Percentiles rank a stretch among this genome's conserved stretches.
Evolutionary conservation across 2,329 filamentous ascomycete species (phyloP).

Genomic region (Penicillium sp.): DNA sequence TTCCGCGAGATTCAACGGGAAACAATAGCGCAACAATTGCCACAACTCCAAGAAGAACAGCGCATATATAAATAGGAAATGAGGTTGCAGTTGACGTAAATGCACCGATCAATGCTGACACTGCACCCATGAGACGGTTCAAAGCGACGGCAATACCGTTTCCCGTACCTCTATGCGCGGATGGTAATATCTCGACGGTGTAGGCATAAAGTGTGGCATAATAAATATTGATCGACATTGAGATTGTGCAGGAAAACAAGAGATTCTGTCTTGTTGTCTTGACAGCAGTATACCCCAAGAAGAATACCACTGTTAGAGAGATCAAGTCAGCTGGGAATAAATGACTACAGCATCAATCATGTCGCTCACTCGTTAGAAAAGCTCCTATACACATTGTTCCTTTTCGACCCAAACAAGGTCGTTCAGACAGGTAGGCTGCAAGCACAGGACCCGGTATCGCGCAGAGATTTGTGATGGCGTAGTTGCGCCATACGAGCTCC

Average conservation of each 20-base stretch:
- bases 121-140: conserved; percentile 22
- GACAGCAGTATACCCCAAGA: conserved; percentile 68
- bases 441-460: conserved; percentile 64
- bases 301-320: conserved; percentile 51
- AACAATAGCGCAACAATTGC: conserved; percentile 15
- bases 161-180: conserved; percentile 23
- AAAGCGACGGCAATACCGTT: conserved; percentile 22
- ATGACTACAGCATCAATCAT: neutral
- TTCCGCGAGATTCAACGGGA: conserved; percentile 14
- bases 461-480: conserved; percentile 61
- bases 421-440: conserved; percentile 60
- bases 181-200: conserved; percentile 46
- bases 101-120: conserved; percentile 19
- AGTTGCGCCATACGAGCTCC: conserved; percentile 63
- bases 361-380: conserved; percentile 42
- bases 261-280: conserved; percentile 56
- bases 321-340: neutral
- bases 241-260: conserved; percentile 62
- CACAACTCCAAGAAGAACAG: conserved; percentile 15
- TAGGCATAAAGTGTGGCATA: conserved; percentile 60
- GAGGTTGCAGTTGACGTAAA: conserved; percentile 17
- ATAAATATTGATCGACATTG: conserved; percentile 63
- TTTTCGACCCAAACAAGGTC: conserved; percentile 51
- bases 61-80: conserved; percentile 24
- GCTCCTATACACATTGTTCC: conserved; percentile 63